Percentiles rank a stretch among this genome's conserved stretches.
phyloP scores from a whole-genome alignment of 257 asterid genomes.

The Solanum lycopersicoides region DNA sequence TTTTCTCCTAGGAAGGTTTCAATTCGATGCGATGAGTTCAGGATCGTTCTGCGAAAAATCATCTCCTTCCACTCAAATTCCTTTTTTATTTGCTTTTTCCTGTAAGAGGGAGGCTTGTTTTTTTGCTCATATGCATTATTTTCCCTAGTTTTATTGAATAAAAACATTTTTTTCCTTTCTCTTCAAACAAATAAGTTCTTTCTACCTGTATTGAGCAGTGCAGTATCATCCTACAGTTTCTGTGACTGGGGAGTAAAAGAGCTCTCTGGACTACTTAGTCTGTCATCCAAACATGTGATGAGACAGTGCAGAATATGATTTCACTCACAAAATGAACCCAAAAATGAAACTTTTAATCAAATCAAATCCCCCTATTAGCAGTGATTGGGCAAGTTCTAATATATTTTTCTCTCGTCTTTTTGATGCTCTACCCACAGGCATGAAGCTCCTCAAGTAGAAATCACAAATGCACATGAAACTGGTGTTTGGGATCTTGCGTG shows the following conservation, averaged over 20 bases:
- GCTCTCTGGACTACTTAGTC: neutral
- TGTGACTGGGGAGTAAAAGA: neutral
- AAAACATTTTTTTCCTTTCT: neutral
- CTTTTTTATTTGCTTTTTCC: neutral
- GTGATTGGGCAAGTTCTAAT: neutral
- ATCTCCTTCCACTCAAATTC: neutral
- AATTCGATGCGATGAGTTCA: neutral
- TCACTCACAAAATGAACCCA: neutral
- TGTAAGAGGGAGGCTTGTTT: neutral
- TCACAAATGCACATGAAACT: constrained; percentile 84
- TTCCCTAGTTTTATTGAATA: neutral
- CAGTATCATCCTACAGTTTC: neutral
- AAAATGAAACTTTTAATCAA: neutral
- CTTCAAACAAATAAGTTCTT: neutral
- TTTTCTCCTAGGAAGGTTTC: neutral
- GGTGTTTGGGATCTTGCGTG: constrained; percentile 99
- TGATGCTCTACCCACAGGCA: constrained; percentile 50
- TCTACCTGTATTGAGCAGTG: neutral
- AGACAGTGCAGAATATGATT: neutral
- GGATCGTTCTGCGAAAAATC: neutral
- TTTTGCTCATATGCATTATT: neutral
- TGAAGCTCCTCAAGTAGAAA: constrained; percentile 92
- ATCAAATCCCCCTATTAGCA: neutral
- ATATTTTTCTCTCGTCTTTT: neutral
- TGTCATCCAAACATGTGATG: neutral